Evolutionary conservation across 805 yeast genomes (phyloP).

Genomic region (Pichia thaimueangensis): DNA sequence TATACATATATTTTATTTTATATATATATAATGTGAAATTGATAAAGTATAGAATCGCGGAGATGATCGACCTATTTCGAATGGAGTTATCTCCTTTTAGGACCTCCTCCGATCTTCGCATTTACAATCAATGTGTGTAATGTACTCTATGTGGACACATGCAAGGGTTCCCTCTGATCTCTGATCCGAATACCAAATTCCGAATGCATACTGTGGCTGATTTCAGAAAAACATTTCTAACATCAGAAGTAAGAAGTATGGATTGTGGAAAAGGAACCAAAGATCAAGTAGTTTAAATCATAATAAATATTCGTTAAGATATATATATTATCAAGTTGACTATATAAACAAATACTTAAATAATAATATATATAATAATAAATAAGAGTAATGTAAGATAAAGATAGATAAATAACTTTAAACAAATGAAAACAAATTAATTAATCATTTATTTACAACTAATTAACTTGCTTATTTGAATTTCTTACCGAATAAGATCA

Average conservation of each 20-base stretch:
- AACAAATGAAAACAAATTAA: neutral
- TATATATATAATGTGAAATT: too few species aligned
- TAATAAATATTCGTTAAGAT: conserved; percentile 7
- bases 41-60: too few species aligned
- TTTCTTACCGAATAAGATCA: conserved; percentile 93
- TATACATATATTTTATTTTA: too few species aligned
- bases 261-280: neutral
- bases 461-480: conserved; percentile 49
- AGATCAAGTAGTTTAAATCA: neutral
- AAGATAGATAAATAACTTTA: conserved; percentile 2
- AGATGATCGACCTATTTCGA: too few species aligned
- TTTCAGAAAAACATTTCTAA: too few species aligned
- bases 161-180: too few species aligned
- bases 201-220: too few species aligned
- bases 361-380: conserved; percentile 3
- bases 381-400: neutral
- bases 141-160: too few species aligned
- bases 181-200: too few species aligned
- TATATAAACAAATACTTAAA: conserved; percentile 6
- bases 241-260: neutral
- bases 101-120: too few species aligned
- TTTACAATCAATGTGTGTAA: too few species aligned
- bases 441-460: neutral
- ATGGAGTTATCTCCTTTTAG: too few species aligned
- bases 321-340: conserved; percentile 5